Evolutionary conservation across 495 filamentous ascomycete species (phyloP).

Genomic region (Cercophora samala): DNA sequence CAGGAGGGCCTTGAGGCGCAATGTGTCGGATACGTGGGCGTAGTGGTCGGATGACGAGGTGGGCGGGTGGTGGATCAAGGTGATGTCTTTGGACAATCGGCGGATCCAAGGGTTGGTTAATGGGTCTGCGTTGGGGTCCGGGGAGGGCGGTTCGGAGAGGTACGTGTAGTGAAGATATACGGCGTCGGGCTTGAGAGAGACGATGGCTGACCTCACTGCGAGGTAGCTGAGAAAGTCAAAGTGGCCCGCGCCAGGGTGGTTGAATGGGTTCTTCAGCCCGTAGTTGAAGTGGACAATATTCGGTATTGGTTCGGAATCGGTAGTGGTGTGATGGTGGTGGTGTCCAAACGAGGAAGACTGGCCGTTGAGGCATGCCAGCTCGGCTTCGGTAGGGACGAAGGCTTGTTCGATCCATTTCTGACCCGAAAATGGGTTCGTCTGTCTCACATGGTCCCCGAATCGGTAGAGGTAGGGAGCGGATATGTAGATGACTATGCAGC

Average conservation of each 20-base stretch:
- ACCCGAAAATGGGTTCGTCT: constrained; percentile 42
- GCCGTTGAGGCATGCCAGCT: constrained; percentile 41
- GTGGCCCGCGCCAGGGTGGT: constrained; percentile 34
- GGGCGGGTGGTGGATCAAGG: constrained; percentile 42
- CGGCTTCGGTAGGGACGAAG: constrained; percentile 34
- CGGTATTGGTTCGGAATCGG: constrained; percentile 39
- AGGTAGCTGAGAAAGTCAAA: constrained; percentile 48
- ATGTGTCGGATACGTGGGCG: constrained; percentile 44
- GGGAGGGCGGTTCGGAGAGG: constrained; percentile 39
- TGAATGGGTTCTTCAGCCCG: constrained; percentile 40
- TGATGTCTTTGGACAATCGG: constrained; percentile 39
- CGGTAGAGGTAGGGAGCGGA: constrained; percentile 31
- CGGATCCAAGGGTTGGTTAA: constrained; percentile 43
- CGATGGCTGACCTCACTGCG: constrained; percentile 42
- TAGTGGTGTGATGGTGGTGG: constrained; percentile 3
- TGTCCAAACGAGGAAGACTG: constrained; percentile 20
- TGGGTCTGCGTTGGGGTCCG: constrained; percentile 36
- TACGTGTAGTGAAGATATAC: constrained; percentile 47
- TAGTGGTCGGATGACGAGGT: constrained; percentile 37
- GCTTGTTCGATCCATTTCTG: constrained; percentile 41
- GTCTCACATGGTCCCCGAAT: constrained; percentile 37
- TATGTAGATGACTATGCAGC: constrained; percentile 26
- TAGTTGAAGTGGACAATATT: constrained; percentile 49
- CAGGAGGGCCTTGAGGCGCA: constrained; percentile 43
- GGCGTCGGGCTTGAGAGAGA: constrained; percentile 41